Percentiles rank a stretch among this genome's conserved stretches.
Conservation (phyloP, 2,329 filamentous ascomycete species). For the Parasarocladium wereldwijsianum region DNA sequence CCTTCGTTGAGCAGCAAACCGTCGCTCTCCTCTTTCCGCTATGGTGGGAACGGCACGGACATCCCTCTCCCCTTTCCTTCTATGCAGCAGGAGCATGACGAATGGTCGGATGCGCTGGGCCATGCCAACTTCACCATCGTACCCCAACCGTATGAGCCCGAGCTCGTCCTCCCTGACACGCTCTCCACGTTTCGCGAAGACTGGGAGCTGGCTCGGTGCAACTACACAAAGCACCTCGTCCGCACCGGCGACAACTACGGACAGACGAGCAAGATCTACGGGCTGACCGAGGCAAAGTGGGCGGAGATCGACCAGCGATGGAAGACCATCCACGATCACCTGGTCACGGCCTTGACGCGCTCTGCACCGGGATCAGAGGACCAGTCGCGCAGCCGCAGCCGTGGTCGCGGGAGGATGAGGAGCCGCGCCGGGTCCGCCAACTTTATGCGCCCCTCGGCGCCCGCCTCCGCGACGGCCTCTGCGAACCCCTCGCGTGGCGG, state of each 20-base stretch:
- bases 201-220: constrained; percentile 71
- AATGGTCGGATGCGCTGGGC: constrained; percentile 73
- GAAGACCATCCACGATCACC: constrained; percentile 53
- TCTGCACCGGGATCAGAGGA: constrained; percentile 12
- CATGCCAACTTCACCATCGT: constrained; percentile 88
- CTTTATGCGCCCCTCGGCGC: constrained; percentile 3
- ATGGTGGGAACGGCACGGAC: constrained; percentile 46
- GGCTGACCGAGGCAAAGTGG: constrained; percentile 81
- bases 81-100: constrained; percentile 56
- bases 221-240: constrained; percentile 80
- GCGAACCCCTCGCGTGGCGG: too few species aligned
- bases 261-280: constrained; percentile 75
- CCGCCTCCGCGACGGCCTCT: constrained; percentile 3
- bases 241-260: constrained; percentile 86
- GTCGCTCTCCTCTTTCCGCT: constrained; percentile 59
- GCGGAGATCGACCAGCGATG: constrained; percentile 61
- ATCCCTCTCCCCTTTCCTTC: constrained; percentile 42
- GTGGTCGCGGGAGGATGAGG: constrained; percentile 6
- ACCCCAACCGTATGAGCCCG: constrained; percentile 65
- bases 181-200: constrained; percentile 54
- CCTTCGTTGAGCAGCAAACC: constrained; percentile 65
- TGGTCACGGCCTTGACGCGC: constrained; percentile 32
- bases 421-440: constrained; percentile 4
- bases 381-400: constrained; percentile 22
- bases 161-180: constrained; percentile 39